Evolutionary conservation across 1,139 yeast genomes (phyloP), one percentile per base, ranked within the genome.

Genomic region (Suhomyces taliae): DNA sequence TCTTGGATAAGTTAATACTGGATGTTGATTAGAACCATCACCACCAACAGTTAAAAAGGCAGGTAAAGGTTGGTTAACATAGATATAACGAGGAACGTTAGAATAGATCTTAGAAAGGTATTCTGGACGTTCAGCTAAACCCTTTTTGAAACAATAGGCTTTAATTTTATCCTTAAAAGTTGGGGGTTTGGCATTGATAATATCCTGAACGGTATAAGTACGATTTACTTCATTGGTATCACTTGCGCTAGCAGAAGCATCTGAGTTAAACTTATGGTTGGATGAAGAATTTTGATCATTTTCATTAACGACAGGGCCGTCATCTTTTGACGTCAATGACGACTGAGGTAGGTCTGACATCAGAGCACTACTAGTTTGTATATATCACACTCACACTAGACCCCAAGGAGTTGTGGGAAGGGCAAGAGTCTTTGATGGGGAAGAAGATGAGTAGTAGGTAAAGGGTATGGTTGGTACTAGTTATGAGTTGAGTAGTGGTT

Each of bases 1-100:
- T 63, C 96, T 79, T 3, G 95, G 84, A 63, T 85, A 93, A 11
- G 61, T 54, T 9, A 68, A 60, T 6, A 71, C 57, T 0, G 95
- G 95, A 37, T 64, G 64, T 40, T 43, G 53, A 40, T 51, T 45
- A 7, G 44, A 41, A 14, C 46, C 46, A 15, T 43, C 44, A 19
- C 44, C 46, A 10, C 45, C 44, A 36, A 40, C 38, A 7, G 50
- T 41, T 67, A 72, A 59, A 33, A 59, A 53, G 2, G 55, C 56
- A 0, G 79, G 78, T 37, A 73, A 53, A 4, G 60, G 66, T 35
- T 64, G 61, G 56, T 75, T 75, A 48, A 72, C 76, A 49, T 59
- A 75, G 12, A 75, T 60, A 39, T 62, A 60, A 42, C 80, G 58
- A 2, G 79, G 77, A 33, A 65, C 66, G 27, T 61, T 61, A 36